Evolutionary conservation across 768 basidiomycete genomes (phyloP), one percentile per base, ranked within the genome.

Genomic region (Trametes sanguinea): DNA sequence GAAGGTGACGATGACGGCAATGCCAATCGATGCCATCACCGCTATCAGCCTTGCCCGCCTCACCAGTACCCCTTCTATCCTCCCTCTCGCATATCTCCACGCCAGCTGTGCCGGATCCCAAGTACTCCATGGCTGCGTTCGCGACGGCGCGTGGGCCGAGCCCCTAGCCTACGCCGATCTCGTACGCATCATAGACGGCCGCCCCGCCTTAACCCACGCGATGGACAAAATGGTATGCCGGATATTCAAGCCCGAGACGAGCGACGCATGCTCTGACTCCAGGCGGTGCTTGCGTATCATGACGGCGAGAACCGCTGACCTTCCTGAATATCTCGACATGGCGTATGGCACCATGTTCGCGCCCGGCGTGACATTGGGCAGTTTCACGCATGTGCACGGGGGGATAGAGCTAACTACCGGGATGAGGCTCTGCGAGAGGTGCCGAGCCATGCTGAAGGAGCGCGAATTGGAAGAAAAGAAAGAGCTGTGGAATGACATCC

Each of bases 371-470:
- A 22, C 22, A 22, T 10, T 30, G 46, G 29, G 32, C 30, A 13
- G 17, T 22, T 29, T 3, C 10, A 43, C 33, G 6, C 13, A 46
- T 14, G 29, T 35, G 54, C 35, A 43, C 10, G 17, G 10, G 4
- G 5, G 13, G 14, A 4, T 14, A 9, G 51, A 53, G 17, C n/a
- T 8, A 4, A 10, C 11, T 6, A 42, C 51, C 2, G 51, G 22
- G 17, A 17, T 42, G 51, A 53, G 27, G 17, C 51, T 53, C 22
- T 53, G 51, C 39, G 51, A 53, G 8, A 53, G 22, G n/a, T 53
- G 51, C 39, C 37, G 39, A 2, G 51, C n/a, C 22, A 53, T 53
- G 51, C 6, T 53, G 9, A 27, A n/a, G 1, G 51, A 51, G 8
- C 35, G 51, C 16, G 51, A 51, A 37, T 17, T 27, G n/a, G 51